These are phyloP conservation scores for Gnetum montanum DNA, from an alignment of 75 land plant species.

Conservation along the genomic window DNA sequence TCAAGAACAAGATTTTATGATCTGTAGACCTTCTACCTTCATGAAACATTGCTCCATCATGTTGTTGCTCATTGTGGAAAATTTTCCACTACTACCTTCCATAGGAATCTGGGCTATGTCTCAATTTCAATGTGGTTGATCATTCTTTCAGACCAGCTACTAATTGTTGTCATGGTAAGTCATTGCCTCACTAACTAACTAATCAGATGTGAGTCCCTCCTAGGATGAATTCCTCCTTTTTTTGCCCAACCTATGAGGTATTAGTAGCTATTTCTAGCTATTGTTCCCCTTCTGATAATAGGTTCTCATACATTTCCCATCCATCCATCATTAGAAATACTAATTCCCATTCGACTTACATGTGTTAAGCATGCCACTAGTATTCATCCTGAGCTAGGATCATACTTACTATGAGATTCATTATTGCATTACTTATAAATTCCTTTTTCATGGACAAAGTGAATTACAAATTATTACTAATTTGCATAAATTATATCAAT, in stretches of 20 bases:
- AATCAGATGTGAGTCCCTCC: constrained; percentile 13
- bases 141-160: constrained; percentile 16
- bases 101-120: constrained; percentile 3
- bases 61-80: not conserved
- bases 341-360: constrained; percentile 11
- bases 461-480: not conserved
- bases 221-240: constrained; percentile 16
- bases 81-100: not conserved
- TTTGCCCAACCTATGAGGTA: constrained; percentile 18
- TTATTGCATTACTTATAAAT: not conserved
- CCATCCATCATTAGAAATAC: constrained; percentile 13
- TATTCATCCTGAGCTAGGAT: constrained; percentile 3
- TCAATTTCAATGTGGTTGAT: constrained; percentile 7
- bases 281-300: constrained; percentile 14
- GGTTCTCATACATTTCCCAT: constrained; percentile 18
- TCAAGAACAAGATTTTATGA: not conserved
- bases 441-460: not conserved
- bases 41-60: not conserved
- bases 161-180: constrained; percentile 18
- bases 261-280: constrained; percentile 14
- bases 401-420: not conserved
- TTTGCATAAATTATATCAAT: not conserved
- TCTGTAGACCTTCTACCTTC: not conserved
- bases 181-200: too few relatives aligned
- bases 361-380: constrained; percentile 15